phyloP scores from a whole-genome alignment of 78 protist species.

The Dictyostelium firmibasis region DNA sequence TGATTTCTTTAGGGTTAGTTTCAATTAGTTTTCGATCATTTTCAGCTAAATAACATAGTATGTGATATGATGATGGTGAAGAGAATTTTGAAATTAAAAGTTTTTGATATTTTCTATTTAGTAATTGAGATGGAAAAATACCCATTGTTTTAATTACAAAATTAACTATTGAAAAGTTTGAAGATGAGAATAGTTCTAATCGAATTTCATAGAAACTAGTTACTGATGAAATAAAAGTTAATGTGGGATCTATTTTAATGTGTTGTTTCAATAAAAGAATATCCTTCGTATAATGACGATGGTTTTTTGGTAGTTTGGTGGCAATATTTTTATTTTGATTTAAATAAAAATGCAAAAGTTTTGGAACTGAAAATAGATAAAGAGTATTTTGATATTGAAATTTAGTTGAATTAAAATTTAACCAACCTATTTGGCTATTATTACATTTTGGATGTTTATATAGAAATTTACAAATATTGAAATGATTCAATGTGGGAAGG shows the following conservation, averaged over 20 bases:
- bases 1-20: neutral
- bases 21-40: neutral
- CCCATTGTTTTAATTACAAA: neutral
- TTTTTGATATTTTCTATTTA: neutral
- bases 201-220: too few species aligned
- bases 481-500: neutral
- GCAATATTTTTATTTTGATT: neutral
- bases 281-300: neutral
- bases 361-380: neutral
- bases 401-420: too few species aligned
- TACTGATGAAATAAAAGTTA: neutral
- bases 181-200: neutral
- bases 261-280: neutral
- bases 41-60: neutral
- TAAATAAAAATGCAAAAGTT: neutral
- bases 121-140: neutral
- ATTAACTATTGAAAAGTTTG: neutral
- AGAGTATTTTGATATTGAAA: neutral
- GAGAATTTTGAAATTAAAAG: neutral
- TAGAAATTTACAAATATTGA: neutral
- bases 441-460: neutral
- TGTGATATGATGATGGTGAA: neutral
- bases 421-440: too few species aligned
- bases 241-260: neutral
- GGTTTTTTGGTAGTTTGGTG: neutral